These are phyloP conservation scores for Penicillium bovifimosum DNA, from an alignment of 495 filamentous ascomycete species.

Conservation along the genomic window DNA sequence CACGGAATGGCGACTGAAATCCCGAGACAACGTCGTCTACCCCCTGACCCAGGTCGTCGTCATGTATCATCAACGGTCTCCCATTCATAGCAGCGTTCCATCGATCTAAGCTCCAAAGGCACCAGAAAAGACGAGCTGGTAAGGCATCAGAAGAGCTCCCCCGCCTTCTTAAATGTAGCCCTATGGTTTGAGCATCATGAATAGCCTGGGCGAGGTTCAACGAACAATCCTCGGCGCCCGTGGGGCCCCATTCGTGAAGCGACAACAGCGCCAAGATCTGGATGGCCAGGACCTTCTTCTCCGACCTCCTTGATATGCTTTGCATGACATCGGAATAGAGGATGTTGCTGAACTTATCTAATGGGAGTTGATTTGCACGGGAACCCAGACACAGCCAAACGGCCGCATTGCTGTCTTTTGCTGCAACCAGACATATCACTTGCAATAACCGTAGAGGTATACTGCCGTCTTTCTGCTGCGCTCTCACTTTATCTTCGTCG, in stretches of 20 bases:
- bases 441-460: slow-evolving; percentile 22
- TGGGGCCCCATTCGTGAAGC: slow-evolving; percentile 27
- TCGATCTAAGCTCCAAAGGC: slow-evolving; percentile 57
- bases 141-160: slow-evolving; percentile 20
- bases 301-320: slow-evolving; percentile 15
- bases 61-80: slow-evolving; percentile 56
- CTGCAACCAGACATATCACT: slow-evolving; percentile 31
- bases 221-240: slow-evolving; percentile 31
- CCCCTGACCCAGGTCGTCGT: slow-evolving; percentile 46
- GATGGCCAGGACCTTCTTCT: slow-evolving; percentile 25
- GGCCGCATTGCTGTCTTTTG: slow-evolving; percentile 26
- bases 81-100: slow-evolving; percentile 53
- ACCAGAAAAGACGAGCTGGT: slow-evolving; percentile 51
- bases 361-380: slow-evolving; percentile 5
- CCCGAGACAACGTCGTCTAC: slow-evolving; percentile 16
- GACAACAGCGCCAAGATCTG: slow-evolving; percentile 34
- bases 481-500: slow-evolving; percentile 18
- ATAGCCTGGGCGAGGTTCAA: slow-evolving; percentile 30
- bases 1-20: slow-evolving; percentile 30
- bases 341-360: slow-evolving; percentile 21
- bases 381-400: slow-evolving; percentile 20
- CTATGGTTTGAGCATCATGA: slow-evolving; percentile 56
- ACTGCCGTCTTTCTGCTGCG: slow-evolving; percentile 13
- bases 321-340: slow-evolving; percentile 19
- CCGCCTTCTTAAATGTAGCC: slow-evolving; percentile 42